A percentile compares a stretch with the other conserved stretches of the same genome.
phyloP scores from a whole-genome alignment of 257 asterid species.

The Paulownia fortunei region DNA sequence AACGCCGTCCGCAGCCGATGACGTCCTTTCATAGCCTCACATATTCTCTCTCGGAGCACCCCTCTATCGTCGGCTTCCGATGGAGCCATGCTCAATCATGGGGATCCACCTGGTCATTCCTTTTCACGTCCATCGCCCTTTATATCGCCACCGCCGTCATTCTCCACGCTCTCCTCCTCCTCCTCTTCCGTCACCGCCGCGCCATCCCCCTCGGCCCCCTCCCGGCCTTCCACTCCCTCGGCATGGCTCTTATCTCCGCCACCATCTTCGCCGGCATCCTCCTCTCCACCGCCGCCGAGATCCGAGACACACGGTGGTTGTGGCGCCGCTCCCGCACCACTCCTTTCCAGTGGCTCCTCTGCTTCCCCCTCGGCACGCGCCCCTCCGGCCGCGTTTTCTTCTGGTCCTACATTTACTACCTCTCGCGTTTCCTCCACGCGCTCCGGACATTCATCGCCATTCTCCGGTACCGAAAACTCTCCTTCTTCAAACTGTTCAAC shows the following conservation, averaged over 20 bases:
- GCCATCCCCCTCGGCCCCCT: conserved; percentile 70
- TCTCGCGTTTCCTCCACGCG: conserved; percentile 73
- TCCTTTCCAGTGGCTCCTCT: conserved; percentile 72
- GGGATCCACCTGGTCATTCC: conserved; percentile 76
- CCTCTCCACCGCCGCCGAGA: conserved; percentile 72
- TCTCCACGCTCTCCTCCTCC: conserved; percentile 51
- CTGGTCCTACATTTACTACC: conserved; percentile 79
- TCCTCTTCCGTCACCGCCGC: conserved; percentile 54
- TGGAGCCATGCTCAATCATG: conserved; percentile 71
- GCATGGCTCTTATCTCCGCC: conserved; percentile 70
- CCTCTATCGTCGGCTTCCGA: conserved; percentile 69
- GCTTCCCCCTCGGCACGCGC: conserved; percentile 81
- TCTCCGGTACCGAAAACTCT: conserved; percentile 45
- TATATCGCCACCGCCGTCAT: conserved; percentile 49
- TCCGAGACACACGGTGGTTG: conserved; percentile 79
- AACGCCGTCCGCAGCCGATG: conserved; percentile 32
- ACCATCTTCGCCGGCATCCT: conserved; percentile 69
- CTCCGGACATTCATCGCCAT: conserved; percentile 54
- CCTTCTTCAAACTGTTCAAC: conserved; percentile 59
- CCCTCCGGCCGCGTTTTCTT: conserved; percentile 87
- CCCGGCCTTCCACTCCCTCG: conserved; percentile 74
- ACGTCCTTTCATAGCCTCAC: conserved; percentile 36
- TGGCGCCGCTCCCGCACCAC: conserved; percentile 68
- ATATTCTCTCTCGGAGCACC: conserved; percentile 71
- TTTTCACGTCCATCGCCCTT: conserved; percentile 62